Evolutionary conservation across 768 basidiomycete genomes (phyloP), one percentile per base, ranked within the genome.

Genomic region (Hemileccinum rubropunctum): DNA sequence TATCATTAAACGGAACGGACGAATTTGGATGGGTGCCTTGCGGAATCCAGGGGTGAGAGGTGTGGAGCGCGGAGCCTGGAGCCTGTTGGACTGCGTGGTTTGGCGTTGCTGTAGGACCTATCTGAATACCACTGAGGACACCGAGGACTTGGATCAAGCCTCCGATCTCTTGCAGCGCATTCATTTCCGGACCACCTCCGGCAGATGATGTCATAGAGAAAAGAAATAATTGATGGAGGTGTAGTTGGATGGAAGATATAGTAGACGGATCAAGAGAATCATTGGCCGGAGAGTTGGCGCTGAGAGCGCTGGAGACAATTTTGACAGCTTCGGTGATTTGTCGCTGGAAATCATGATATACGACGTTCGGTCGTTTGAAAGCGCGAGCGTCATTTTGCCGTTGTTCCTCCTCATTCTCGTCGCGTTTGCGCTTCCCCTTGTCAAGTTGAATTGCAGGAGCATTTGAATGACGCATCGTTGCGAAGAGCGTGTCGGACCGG

Each of bases 141-240:
- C 88, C 88, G 38, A 91, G 77, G 54, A 90, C 86, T 58, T 91
- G 88, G 49, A 91, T 86, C 45, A 91, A 74, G n/a, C 86, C 86
- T 37, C 83, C 80, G 35, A 91, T 79, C 65, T 91, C 88, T 62
- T 88, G 86, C 1, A 91, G 69, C 1, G 75, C 72, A 48, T 78
- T 76, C 71, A 77, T 80, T 45, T 77, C 77, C 42, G 62, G 70
- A 27, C 79, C 82, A 23, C 75, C 76, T 23, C 71, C 67, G 6
- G 79, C 67, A 12, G 82, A 82, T 32, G 83, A 86, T 11, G 86
- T 90, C 50, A 88, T 82, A 1, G 84, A 80, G 62, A 91, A 91
- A 26, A 89, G 73, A 62, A 89, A 90, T 10, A 89, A 72, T 54
- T 89, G 87, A 54, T 91, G 87, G 13, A 91, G 76, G 32, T 80